Conservation (phyloP, 1,284 basidiomycete genomes). For the Ustilago trichophora region DNA sequence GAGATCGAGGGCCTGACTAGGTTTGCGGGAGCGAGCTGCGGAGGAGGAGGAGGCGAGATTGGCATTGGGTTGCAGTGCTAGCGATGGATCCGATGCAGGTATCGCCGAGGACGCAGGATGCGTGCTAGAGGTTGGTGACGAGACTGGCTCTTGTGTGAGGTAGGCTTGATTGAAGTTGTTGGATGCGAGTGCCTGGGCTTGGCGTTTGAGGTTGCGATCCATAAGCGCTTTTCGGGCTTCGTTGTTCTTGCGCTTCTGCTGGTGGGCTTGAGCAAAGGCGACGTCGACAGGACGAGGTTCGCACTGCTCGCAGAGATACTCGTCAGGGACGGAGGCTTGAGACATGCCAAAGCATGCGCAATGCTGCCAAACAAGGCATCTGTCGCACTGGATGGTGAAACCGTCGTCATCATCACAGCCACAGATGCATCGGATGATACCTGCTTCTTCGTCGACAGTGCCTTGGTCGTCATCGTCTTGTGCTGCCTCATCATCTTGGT, state of each 20-base stretch:
- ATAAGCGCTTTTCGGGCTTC: constrained; percentile 58
- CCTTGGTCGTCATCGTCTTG: constrained; percentile 54
- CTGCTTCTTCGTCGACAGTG: constrained; percentile 58
- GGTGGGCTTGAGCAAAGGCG: constrained; percentile 57
- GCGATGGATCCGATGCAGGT: neutral
- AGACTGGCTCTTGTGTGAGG: constrained; percentile 11
- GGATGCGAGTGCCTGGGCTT: constrained; percentile 33
- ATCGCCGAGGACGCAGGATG: constrained; percentile 5
- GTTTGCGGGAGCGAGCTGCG: constrained; percentile 38
- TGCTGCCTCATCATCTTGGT: constrained; percentile 28
- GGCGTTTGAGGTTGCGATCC: constrained; percentile 45
- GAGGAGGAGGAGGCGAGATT: neutral
- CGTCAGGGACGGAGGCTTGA: constrained; percentile 75
- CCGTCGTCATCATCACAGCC: constrained; percentile 80
- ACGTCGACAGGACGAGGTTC: constrained; percentile 62
- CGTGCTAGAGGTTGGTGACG: constrained; percentile 19
- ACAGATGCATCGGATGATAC: constrained; percentile 74
- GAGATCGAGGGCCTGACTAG: constrained; percentile 50
- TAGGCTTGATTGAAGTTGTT: constrained; percentile 21
- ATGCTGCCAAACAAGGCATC: constrained; percentile 89
- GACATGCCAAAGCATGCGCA: constrained; percentile 78
- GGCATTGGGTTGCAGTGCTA: neutral
- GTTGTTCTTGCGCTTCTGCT: constrained; percentile 58
- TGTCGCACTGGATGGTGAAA: constrained; percentile 90
- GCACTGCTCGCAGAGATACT: constrained; percentile 68